Conservation (phyloP, 169 alveolate genomes). For the Sarcocystis neurona region DNA sequence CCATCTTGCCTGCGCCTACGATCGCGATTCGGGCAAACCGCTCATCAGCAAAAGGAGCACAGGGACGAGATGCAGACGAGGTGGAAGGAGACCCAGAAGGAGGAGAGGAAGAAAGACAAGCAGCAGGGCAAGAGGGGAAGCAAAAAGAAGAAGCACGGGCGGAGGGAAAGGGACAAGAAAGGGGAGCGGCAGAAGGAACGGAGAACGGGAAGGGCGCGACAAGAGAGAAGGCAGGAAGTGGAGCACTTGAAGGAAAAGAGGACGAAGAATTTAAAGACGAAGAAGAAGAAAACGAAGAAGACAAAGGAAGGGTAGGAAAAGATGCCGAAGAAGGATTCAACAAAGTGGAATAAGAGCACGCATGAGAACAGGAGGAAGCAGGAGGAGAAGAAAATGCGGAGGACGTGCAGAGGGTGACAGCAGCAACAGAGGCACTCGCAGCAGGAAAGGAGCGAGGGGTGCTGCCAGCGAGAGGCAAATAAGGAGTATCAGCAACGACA, state of each 20-base stretch:
- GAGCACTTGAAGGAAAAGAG: not conserved
- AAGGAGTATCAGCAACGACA: no score
- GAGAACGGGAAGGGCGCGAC: not conserved
- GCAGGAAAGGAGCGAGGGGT: no score
- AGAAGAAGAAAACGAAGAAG: not conserved
- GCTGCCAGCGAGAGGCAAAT: no score
- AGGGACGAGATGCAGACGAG: not conserved
- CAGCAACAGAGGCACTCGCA: no score
- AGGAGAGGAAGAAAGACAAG: not conserved
- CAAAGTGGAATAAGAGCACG: no score
- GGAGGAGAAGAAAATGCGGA: no score
- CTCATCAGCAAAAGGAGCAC: not conserved
- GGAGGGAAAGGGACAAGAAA: not conserved
- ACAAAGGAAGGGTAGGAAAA: no score
- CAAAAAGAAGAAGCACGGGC: not conserved
- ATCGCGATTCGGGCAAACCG: conserved; percentile 70
- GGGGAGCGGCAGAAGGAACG: no score
- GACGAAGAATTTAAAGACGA: not conserved
- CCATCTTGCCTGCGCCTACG: conserved; percentile 90
- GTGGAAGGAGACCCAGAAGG: not conserved
- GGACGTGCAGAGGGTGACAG: no score
- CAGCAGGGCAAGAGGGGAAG: not conserved
- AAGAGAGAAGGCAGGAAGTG: not conserved
- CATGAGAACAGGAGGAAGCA: no score
- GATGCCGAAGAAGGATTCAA: no score